phyloP scores from a whole-genome alignment of 2,329 filamentous ascomycete species.

The Colletotrichum lini region DNA sequence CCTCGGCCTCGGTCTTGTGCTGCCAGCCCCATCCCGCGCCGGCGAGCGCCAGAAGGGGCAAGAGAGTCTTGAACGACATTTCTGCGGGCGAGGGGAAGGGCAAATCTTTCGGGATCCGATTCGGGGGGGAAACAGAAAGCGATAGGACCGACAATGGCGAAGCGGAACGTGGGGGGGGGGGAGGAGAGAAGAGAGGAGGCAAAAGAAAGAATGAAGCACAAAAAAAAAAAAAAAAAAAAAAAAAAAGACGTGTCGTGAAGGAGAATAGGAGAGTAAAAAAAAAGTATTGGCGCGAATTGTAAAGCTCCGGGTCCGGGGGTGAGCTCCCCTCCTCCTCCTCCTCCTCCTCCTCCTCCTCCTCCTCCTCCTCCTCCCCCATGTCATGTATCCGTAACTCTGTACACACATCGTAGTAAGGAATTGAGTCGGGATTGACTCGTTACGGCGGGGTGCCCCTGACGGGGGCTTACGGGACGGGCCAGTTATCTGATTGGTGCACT shows the following conservation, averaged over 20 bases:
- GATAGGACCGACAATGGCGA: neutral
- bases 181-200: neutral
- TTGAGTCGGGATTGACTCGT: conserved; percentile 30
- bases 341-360: too few species aligned
- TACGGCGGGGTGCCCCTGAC: conserved; percentile 22
- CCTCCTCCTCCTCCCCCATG: neutral
- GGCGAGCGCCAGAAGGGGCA: conserved; percentile 31
- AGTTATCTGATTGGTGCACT: conserved; percentile 4
- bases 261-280: neutral
- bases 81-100: too few species aligned
- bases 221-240: too few species aligned
- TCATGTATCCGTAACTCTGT: too few species aligned
- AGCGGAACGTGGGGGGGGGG: neutral
- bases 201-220: neutral
- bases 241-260: neutral
- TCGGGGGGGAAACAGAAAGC: too few species aligned
- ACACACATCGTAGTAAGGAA: neutral
- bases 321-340: neutral
- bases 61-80: conserved; percentile 34
- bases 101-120: too few species aligned
- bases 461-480: neutral
- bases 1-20: conserved; percentile 31
- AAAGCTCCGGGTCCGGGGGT: conserved; percentile 9
- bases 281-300: neutral
- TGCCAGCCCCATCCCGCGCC: conserved; percentile 26